phyloP scores from a whole-genome alignment of 257 asterid genomes.

The Schizonepeta tenuifolia region DNA sequence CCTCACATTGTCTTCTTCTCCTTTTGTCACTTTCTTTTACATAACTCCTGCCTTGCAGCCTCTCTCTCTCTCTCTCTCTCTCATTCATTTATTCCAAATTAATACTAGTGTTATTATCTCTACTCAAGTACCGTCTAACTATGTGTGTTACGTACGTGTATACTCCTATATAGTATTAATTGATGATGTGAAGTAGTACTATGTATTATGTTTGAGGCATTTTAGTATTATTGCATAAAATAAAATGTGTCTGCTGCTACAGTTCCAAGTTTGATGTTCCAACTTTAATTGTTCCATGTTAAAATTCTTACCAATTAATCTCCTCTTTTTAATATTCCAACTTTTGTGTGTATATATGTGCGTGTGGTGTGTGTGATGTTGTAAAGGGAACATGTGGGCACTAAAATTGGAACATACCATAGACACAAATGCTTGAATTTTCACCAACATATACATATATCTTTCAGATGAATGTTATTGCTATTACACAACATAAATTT shows the following conservation, averaged over 20 bases:
- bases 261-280: slow-evolving; percentile 16
- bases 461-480: slow-evolving; percentile 6
- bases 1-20: slow-evolving; percentile 40
- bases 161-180: too few species aligned
- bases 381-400: slow-evolving; percentile 61
- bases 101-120: background rate
- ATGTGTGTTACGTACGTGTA: background rate
- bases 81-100: background rate
- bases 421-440: slow-evolving; percentile 36
- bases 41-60: background rate
- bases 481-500: background rate
- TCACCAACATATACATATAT: slow-evolving; percentile 35
- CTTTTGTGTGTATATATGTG: slow-evolving; percentile 10
- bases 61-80: slow-evolving; percentile 6
- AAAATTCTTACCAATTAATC: slow-evolving; percentile 25
- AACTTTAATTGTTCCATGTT: slow-evolving; percentile 28
- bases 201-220: background rate
- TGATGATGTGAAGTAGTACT: background rate
- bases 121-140: background rate
- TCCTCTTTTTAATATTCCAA: slow-evolving; percentile 30
- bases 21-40: slow-evolving; percentile 29
- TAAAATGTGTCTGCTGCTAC: slow-evolving; percentile 24
- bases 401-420: slow-evolving; percentile 33
- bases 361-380: slow-evolving; percentile 39
- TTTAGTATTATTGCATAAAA: background rate